These are phyloP conservation scores for Penicillium desertorum DNA, from an alignment of 495 filamentous ascomycete species.

Conservation along the genomic window DNA sequence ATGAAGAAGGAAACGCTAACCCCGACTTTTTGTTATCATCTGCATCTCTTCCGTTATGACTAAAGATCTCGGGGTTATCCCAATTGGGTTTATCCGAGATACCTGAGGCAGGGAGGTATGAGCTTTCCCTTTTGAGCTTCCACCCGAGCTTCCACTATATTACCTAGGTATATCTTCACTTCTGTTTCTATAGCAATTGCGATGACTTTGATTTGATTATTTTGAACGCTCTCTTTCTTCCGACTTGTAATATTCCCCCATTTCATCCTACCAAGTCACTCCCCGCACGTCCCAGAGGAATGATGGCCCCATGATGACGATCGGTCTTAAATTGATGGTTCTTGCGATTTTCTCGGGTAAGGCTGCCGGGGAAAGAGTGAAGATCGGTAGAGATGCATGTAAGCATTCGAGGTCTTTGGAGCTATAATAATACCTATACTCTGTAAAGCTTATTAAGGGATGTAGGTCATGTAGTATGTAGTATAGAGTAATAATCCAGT, in stretches of 20 bases:
- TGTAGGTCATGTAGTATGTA: background rate
- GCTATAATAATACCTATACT: no score
- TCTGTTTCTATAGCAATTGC: background rate
- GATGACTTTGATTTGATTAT: background rate
- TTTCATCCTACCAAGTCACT: background rate
- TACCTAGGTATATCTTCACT: background rate
- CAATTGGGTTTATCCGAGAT: conserved; percentile 18
- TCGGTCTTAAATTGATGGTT: conserved; percentile 1
- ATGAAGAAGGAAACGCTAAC: conserved; percentile 13
- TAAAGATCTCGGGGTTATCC: conserved; percentile 13
- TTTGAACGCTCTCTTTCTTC: no score
- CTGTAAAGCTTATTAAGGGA: no score
- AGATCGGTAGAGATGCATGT: background rate
- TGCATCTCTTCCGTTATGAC: conserved; percentile 3
- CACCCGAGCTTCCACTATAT: background rate
- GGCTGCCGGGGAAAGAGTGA: conserved; percentile 2
- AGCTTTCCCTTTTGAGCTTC: background rate
- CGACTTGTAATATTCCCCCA: background rate
- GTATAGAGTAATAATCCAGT: background rate
- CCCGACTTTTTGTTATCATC: conserved; percentile 15
- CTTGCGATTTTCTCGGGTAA: conserved; percentile 2
- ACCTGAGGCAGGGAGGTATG: conserved; percentile 3
- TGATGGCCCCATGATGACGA: conserved; percentile 1
- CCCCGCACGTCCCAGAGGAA: background rate
- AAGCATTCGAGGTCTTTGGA: no score